Evolutionary conservation across 108 stramenopile genomes (phyloP), one percentile per base, ranked within the genome.

Genomic region (Nitzschia inconspicua): DNA sequence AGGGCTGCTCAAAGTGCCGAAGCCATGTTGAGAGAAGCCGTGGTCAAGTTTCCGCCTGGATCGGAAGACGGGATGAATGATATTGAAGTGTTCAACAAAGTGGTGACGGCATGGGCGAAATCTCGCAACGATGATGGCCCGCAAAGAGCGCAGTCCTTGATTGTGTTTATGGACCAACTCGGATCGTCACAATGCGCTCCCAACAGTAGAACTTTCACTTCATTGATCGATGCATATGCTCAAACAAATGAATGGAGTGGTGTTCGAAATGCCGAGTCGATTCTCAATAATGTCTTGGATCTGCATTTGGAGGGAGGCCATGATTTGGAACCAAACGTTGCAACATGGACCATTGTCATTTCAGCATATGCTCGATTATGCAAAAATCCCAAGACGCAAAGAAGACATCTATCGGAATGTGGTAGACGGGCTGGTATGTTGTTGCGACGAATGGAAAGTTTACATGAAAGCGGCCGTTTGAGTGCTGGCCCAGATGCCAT

Each of bases 71-170:
- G 67, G 9, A 24, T 34, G 20, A 66, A 70, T 4, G 55, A 42
- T 3, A 47, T 70, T 14, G 68, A 73, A 32, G 64, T 48, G 25
- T 75, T 67, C 49, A 75, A 75, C 41, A 30, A 28, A 14, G 60
- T 67, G 0, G 36, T 75, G 13, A 62, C 55, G 13, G 60, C 73
- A 14, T 64, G 60, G 24, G 70, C 73, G 5, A 75, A 75, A 28
- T 62, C 63, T 52, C 77, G 76, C 8, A 47, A 77, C 2, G 76
- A 80, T 30, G 67, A 79, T 35, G 83, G 83, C 11, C 81, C 86
- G 11, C 70, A 77, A 23, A 68, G 78, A 52, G 80, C 82, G 4
- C 62, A 87, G 32, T 72, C 81, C 34, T 57, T 87, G 30, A 69
- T 84, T 42, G 47, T 52, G 4, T 66, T 76, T 26, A 73, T 87